Conservation (phyloP, 2,329 filamentous ascomycete genomes). For the Aphanocladium album region DNA sequence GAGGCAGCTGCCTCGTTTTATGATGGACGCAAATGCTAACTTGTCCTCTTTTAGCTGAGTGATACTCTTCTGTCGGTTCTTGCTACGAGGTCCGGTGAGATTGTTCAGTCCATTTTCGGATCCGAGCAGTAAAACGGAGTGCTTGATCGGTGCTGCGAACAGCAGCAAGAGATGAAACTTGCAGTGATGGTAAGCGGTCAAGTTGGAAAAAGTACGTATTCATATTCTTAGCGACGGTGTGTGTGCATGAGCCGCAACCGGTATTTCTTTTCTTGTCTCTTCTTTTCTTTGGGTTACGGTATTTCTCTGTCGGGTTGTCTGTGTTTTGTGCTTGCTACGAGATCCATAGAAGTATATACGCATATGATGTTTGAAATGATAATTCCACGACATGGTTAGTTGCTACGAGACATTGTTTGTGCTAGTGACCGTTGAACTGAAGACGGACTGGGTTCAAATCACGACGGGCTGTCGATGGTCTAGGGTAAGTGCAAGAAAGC, state of each 20-base stretch:
- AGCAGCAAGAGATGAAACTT: neutral
- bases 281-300: neutral
- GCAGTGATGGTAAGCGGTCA: neutral
- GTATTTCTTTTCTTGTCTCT: neutral
- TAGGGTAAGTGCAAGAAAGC: too few species aligned
- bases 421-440: too few species aligned
- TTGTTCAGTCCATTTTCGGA: conserved; percentile 68
- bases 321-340: neutral
- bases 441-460: too few species aligned
- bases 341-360: conserved; percentile 4
- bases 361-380: neutral
- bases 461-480: too few species aligned
- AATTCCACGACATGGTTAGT: neutral
- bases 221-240: conserved; percentile 6
- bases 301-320: neutral
- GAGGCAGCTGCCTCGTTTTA: neutral
- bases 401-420: neutral
- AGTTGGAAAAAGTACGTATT: conserved; percentile 3
- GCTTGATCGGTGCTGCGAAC: neutral
- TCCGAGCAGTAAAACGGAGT: neutral
- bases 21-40: neutral
- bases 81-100: conserved; percentile 69
- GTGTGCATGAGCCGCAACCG: neutral
- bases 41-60: conserved; percentile 55
- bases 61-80: conserved; percentile 78